These are phyloP conservation scores for Penicillium nordicum DNA, from an alignment of 2,329 filamentous ascomycete species.

Conservation along the genomic window DNA sequence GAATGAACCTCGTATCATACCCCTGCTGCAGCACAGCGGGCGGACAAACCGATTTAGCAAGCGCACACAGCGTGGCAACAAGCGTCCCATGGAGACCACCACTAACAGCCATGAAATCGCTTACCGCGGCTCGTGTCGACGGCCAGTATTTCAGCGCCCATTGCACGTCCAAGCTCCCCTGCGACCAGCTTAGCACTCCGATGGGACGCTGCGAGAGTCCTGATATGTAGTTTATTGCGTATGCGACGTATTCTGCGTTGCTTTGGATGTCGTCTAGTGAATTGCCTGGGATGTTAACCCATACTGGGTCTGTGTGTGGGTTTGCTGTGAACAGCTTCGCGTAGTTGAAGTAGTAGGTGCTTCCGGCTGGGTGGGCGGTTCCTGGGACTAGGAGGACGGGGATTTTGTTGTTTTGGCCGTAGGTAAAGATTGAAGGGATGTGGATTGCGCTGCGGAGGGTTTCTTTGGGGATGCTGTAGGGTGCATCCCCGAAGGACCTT, in stretches of 20 bases:
- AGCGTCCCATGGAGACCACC: conserved; percentile 2
- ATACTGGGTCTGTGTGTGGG: conserved; percentile 2
- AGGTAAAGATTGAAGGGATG: conserved; percentile 3
- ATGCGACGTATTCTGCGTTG: conserved; percentile 11
- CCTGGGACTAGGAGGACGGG: conserved; percentile 4
- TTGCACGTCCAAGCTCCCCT: conserved; percentile 54
- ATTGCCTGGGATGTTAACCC: conserved; percentile 8
- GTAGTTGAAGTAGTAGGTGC: conserved; percentile 8
- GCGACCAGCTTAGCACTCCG: conserved; percentile 53
- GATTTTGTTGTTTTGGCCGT: background rate
- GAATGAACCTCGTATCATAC: background rate
- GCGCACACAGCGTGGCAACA: background rate
- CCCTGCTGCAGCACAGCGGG: conserved; percentile 4
- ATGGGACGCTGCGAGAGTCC: conserved; percentile 30
- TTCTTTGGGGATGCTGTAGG: conserved; percentile 3
- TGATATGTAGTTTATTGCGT: conserved; percentile 9
- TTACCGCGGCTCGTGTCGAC: conserved; percentile 4
- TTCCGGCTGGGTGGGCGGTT: conserved; percentile 4
- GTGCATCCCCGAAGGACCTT: background rate
- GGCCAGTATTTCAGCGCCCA: conserved; percentile 51
- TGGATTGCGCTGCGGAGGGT: conserved; percentile 6
- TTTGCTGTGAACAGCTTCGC: background rate
- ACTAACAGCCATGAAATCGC: conserved; percentile 1
- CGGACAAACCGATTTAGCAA: background rate
- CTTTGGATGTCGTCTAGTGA: conserved; percentile 5